Conservation (phyloP, 2,329 filamentous ascomycete species). For the Aaosphaeria arxii region DNA sequence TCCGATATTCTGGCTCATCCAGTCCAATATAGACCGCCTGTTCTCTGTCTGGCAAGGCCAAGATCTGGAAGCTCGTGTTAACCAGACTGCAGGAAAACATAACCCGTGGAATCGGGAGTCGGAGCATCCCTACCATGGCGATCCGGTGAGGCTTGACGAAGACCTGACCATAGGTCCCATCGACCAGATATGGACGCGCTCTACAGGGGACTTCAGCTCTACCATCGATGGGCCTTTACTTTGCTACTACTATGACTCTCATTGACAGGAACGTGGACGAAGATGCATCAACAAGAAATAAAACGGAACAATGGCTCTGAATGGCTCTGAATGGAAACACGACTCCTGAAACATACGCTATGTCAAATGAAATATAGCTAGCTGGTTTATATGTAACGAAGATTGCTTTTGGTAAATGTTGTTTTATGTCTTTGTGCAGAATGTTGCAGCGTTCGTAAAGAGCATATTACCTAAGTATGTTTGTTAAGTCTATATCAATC, state of each 20-base stretch:
- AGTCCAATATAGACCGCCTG: conserved; percentile 1
- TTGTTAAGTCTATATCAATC: too few species aligned
- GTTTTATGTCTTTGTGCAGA: too few species aligned
- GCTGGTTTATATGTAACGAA: too few species aligned
- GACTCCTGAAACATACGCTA: too few species aligned
- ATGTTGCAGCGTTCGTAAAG: too few species aligned
- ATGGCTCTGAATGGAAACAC: too few species aligned
- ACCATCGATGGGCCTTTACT: not conserved
- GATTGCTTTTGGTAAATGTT: too few species aligned
- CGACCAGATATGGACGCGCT: not conserved
- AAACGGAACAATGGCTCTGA: too few species aligned
- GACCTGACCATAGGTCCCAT: not conserved
- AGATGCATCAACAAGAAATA: too few species aligned
- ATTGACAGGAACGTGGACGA: too few species aligned
- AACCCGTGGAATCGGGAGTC: not conserved
- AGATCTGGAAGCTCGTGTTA: not conserved
- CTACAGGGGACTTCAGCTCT: not conserved
- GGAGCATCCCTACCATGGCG: not conserved
- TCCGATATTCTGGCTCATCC: conserved; percentile 1
- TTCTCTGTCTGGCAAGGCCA: conserved; percentile 2
- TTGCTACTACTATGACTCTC: not conserved
- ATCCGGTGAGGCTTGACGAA: not conserved
- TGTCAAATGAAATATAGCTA: too few species aligned
- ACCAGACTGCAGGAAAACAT: not conserved
- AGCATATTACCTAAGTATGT: too few species aligned